These are phyloP conservation scores for Eucalyptus virginea DNA, from an alignment of 345 rosid species.

Conservation along the genomic window DNA sequence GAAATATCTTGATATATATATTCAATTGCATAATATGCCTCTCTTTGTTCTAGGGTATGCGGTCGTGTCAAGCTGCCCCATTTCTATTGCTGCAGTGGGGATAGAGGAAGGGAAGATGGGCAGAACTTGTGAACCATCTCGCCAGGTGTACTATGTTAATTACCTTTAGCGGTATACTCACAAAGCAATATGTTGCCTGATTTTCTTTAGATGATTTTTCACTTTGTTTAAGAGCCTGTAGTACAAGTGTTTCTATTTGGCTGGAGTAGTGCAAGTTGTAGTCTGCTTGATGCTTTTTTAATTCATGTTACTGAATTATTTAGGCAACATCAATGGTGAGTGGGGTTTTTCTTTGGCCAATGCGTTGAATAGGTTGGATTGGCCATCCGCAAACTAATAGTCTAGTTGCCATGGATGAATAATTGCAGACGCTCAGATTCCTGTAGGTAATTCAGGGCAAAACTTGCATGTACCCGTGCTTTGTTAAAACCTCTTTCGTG, in stretches of 20 bases:
- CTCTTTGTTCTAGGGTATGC: conserved; percentile 48
- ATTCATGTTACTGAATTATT: neutral
- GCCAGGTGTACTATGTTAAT: neutral
- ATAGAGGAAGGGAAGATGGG: conserved; percentile 17
- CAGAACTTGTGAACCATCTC: neutral
- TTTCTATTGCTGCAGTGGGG: conserved; percentile 96
- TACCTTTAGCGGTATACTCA: neutral
- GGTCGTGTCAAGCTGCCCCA: conserved; percentile 88
- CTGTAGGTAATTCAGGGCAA: neutral
- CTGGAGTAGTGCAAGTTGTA: neutral
- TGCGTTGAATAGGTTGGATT: neutral
- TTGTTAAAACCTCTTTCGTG: neutral
- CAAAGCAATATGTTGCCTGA: neutral
- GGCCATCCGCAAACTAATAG: neutral
- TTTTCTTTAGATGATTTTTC: neutral
- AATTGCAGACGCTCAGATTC: neutral
- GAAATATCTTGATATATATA: neutral
- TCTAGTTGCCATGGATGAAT: neutral
- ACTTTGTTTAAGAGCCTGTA: neutral
- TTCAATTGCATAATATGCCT: neutral
- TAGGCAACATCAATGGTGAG: neutral
- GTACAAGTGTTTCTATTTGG: neutral
- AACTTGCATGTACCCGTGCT: neutral
- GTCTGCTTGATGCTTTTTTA: neutral
- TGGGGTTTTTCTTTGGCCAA: neutral